phyloP scores from a whole-genome alignment of 139 green algal species.

The Astrephomene gubernaculifera region DNA sequence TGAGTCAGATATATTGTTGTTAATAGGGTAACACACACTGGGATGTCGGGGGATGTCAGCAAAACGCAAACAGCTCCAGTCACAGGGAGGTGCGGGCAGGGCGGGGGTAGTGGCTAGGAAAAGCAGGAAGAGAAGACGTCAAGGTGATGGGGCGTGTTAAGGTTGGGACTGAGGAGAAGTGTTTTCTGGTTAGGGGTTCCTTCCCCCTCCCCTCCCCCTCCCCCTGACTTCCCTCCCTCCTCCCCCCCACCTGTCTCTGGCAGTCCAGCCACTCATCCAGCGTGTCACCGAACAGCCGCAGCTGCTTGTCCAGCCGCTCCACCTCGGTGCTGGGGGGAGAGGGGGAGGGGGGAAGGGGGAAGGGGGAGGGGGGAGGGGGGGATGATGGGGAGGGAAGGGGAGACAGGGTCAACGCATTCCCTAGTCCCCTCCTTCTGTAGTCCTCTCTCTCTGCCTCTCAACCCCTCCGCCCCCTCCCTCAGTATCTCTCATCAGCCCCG shows the following conservation, averaged over 20 bases:
- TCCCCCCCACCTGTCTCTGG: slow-evolving; percentile 66
- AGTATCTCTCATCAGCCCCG: not conserved
- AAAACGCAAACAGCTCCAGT: no score
- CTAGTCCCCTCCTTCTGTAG: not conserved
- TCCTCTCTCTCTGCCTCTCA: not conserved
- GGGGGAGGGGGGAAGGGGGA: not conserved
- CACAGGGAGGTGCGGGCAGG: no score
- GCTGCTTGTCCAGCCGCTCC: slow-evolving; percentile 72
- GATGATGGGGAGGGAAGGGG: not conserved
- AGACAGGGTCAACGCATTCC: not conserved
- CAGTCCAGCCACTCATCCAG: slow-evolving; percentile 72
- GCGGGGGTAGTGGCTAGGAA: no score
- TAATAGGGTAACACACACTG: no score
- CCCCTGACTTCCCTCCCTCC: not conserved
- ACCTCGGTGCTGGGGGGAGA: slow-evolving; percentile 64
- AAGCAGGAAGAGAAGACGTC: no score
- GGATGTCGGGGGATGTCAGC: no score
- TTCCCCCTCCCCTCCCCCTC: not conserved
- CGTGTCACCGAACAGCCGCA: slow-evolving; percentile 74
- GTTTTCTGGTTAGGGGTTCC: no score
- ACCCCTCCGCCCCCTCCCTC: not conserved
- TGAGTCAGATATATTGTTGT: no score
- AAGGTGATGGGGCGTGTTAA: no score
- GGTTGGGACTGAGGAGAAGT: no score
- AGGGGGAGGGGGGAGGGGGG: not conserved